Base-by-base conservation (phyloP, 306 rosid genomes). In the Lathyrus aphaca region DNA sequence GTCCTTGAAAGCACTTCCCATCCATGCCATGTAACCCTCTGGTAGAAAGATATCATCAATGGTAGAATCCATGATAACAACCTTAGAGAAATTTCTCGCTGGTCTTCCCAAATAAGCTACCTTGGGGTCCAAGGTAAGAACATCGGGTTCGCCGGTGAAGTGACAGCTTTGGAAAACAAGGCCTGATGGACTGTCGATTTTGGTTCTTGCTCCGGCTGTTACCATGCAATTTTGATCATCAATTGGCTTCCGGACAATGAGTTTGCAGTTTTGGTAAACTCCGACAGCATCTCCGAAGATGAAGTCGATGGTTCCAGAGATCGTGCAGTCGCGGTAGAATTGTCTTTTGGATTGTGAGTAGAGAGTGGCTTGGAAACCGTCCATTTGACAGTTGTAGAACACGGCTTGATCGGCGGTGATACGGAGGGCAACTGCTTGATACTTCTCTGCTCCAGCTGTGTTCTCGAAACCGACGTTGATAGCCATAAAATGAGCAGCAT, bases 1-100 rank as follows among this genome's bases (percentile, higher is more conserved):
- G 0, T 78, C 58, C 27, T 80, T 64, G 23, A 3, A 61, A 2
- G 49, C 49, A 2, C 12, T 12, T 2, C 96, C 97, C 14, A 29
- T 60, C 97, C 96, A 94, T 2, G 88, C 66, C 60, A 78, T 17
- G 76, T 88, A 94, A 0, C 97, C 99, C 23, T 86, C 85, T 0
- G 86, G 81, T 0, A 67, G 4, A 7, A 87, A 91, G 0, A 87
- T 17, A 4, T 42, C 89, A 0, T 84, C 97, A 5, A 94, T 88
- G 5, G 39, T 14, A 0, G 87, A 78, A 29, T 89, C 83, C 87
- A 94, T 78, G 56, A 91, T 69, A 7, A 94, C 75, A 4, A 91
- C 86, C 74, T 86, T 87, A 0, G 97, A 66, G 61, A 6, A 91
- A 0, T 2, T 0, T 65, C 80, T 87, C 95, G 92, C 86, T 18